A percentile compares a stretch with the other conserved stretches of the same genome.
phyloP scores from a whole-genome alignment of 345 rosid species.

The Cochlearia excelsa region DNA sequence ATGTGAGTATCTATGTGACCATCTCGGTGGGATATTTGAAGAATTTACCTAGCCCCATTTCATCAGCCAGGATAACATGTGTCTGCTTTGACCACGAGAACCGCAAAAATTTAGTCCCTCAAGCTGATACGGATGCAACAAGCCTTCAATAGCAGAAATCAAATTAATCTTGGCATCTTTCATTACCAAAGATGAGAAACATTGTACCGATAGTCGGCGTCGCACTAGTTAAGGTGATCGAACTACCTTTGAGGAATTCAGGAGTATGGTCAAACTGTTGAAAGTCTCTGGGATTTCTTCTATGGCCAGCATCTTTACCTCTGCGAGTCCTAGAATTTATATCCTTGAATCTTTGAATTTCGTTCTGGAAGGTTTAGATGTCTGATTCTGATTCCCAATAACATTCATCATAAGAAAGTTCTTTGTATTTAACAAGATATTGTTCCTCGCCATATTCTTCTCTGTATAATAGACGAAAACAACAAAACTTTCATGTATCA shows the following conservation, averaged over 20 bases:
- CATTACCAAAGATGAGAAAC: conserved; percentile 21
- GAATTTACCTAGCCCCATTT: conserved; percentile 91
- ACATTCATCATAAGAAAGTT: conserved; percentile 95
- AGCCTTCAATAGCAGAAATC: conserved; percentile 55
- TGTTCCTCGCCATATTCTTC: conserved; percentile 79
- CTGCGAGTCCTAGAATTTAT: conserved; percentile 64
- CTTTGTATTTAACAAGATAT: conserved; percentile 94
- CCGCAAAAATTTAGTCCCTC: conserved; percentile 93
- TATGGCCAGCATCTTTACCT: conserved; percentile 57
- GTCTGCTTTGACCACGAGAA: conserved; percentile 97
- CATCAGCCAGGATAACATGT: conserved; percentile 99
- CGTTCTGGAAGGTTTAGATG: conserved; percentile 81
- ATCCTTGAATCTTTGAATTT: conserved; percentile 72
- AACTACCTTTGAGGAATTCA: conserved; percentile 88
- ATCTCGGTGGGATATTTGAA: conserved; percentile 14
- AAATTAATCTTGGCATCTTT: conserved; percentile 22
- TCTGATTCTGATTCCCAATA: conserved; percentile 98
- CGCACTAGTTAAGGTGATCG: conserved; percentile 15
- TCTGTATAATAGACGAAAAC: conserved; percentile 49
- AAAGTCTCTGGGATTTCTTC: conserved; percentile 71
- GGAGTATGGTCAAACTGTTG: conserved; percentile 83
- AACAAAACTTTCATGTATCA: conserved; percentile 12
- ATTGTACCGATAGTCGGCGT: conserved; percentile 1
- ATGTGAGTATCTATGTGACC: conserved; percentile 7
- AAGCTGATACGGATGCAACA: conserved; percentile 94